These are phyloP conservation scores for Datura wrightii DNA, from an alignment of 257 asterid genomes.

Conservation along the genomic window DNA sequence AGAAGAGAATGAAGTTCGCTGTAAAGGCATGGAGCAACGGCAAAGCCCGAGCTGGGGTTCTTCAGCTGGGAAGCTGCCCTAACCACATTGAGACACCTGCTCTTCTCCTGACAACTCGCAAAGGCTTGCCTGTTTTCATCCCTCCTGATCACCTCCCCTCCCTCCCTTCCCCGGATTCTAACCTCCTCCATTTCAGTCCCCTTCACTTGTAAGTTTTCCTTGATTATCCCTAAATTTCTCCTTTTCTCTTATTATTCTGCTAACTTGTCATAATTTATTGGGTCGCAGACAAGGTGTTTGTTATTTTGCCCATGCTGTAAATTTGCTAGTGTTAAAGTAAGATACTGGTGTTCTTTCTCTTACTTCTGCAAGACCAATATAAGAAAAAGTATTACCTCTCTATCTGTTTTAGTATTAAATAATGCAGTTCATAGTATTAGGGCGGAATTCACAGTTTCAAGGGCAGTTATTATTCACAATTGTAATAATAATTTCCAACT, in stretches of 20 bases:
- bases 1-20: slow-evolving; percentile 63
- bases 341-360: background rate
- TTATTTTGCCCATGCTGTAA: slow-evolving; percentile 22
- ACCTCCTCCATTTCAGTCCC: slow-evolving; percentile 82
- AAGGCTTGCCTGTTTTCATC: slow-evolving; percentile 85
- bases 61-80: slow-evolving; percentile 63
- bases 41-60: slow-evolving; percentile 69
- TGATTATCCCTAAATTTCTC: background rate
- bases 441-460: background rate
- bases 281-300: slow-evolving; percentile 40
- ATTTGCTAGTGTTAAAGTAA: background rate
- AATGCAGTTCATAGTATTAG: background rate
- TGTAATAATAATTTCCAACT: background rate
- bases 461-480: background rate
- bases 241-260: background rate
- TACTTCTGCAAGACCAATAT: slow-evolving; percentile 3
- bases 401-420: background rate
- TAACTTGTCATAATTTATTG: background rate
- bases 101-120: slow-evolving; percentile 79
- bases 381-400: background rate
- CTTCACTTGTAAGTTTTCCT: slow-evolving; percentile 66
- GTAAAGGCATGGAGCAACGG: slow-evolving; percentile 77
- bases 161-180: slow-evolving; percentile 78
- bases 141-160: slow-evolving; percentile 87
- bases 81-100: slow-evolving; percentile 74